Percentiles rank a stretch among this genome's conserved stretches.
Conservation (phyloP, 139 green algal species). For the Tetradesmus obliquus region DNA sequence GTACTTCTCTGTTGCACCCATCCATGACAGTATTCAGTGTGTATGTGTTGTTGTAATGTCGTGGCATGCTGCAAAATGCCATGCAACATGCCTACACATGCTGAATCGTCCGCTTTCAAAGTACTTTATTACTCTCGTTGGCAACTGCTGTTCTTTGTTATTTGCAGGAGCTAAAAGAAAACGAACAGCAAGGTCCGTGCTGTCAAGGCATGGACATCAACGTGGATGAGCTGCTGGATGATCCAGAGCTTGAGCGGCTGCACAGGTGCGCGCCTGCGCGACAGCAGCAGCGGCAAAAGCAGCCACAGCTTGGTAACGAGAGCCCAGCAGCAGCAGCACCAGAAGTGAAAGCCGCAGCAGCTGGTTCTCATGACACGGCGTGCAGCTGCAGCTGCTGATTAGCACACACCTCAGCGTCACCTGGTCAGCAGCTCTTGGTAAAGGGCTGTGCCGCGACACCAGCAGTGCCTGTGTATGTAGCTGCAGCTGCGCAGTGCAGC, state of each 20-base stretch:
- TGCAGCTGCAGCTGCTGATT: no score
- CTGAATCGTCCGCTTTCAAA: neutral
- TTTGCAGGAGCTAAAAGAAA: constrained; percentile 46
- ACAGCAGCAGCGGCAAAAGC: neutral
- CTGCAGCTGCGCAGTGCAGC: no score
- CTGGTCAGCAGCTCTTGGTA: no score
- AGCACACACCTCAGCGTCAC: no score
- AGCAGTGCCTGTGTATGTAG: no score
- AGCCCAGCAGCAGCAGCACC: neutral
- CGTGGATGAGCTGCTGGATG: constrained; percentile 86
- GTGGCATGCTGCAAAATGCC: neutral
- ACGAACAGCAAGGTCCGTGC: constrained; percentile 34
- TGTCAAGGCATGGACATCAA: constrained; percentile 55
- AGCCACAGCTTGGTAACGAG: neutral
- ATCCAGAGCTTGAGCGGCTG: constrained; percentile 78
- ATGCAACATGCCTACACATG: neutral
- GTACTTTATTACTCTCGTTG: neutral
- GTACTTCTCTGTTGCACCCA: neutral
- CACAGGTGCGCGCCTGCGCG: constrained; percentile 48
- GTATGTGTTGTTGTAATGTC: neutral
- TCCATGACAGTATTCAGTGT: no score
- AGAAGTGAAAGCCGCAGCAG: neutral
- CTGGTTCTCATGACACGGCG: no score
- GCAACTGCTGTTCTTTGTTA: constrained; percentile 45
- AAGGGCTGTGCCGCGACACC: no score